Evolutionary conservation across 305 asterid genomes (phyloP), one percentile per base, ranked within the genome.

Genomic region (Ilex paraguariensis): DNA sequence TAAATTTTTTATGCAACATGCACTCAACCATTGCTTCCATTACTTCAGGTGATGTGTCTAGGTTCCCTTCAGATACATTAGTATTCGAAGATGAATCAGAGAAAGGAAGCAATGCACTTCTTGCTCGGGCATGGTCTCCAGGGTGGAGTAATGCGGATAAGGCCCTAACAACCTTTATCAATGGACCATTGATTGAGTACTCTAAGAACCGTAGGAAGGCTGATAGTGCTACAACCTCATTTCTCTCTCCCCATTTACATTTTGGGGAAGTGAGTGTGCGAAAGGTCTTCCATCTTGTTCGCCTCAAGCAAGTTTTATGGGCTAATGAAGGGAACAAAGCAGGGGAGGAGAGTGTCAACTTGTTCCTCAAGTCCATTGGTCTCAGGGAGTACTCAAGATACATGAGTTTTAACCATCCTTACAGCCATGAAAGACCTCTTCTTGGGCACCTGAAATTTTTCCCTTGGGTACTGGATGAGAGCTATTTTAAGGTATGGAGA

Each of bases 81-180:
- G 75, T 76, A 33, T 84, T 92, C 14, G 98, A 92, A 83, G 98
- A 91, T 45, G 96, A 88, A 16, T 79, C 69, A 17, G 98, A 91
- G 77, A 88, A 82, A 63, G 95, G 95, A 63, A 89, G 98, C 78
- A 92, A 92, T 49, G 98, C 98, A 21, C 97, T 92, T 72, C 95
- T 92, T 5, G 87, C 91, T 39, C 84, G 97, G 10, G 98, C 95
- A 32, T 92, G 96, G 98, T 82, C 98, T 8, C 98, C 97, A 3
- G 97, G 98, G 63, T 92, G 97, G 98, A 87, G 93, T 75, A 87
- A 79, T 70, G 97, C 96, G 13, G 87, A 92, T 67, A 89, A 85
- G 77, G 91, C 98, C 50, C 79, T 89, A 8, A 74, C 90, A 13
- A 68, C 89, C 61, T 92, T 92, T 72, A 60, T 87, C 59, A 92